These are phyloP conservation scores for Dryadomyces quercivorus DNA, from an alignment of 2,329 filamentous ascomycete genomes.

Conservation along the genomic window DNA sequence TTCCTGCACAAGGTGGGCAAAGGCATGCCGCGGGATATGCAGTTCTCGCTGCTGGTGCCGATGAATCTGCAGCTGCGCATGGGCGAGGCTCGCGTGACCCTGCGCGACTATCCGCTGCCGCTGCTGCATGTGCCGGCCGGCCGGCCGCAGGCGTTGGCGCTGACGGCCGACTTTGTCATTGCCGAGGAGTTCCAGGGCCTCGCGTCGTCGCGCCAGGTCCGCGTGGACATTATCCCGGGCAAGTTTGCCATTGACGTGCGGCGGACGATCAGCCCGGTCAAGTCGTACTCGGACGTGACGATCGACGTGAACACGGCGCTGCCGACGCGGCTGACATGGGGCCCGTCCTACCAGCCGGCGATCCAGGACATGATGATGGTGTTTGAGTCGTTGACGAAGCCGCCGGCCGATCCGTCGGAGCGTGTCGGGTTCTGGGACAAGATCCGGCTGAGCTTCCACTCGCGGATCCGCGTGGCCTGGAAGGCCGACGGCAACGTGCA, in stretches of 20 bases:
- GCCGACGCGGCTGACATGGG: constrained; percentile 92
- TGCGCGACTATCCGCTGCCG: constrained; percentile 89
- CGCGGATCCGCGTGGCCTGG: constrained; percentile 79
- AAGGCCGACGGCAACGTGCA: constrained; percentile 94
- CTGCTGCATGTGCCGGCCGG: constrained; percentile 76
- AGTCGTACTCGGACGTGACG: constrained; percentile 87
- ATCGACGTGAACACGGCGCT: constrained; percentile 88
- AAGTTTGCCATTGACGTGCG: constrained; percentile 77
- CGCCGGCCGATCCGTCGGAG: constrained; percentile 85
- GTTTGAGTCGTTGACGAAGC: constrained; percentile 94
- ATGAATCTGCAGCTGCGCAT: constrained; percentile 84
- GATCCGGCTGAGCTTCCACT: constrained; percentile 88
- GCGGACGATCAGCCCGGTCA: constrained; percentile 85
- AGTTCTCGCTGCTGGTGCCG: constrained; percentile 80
- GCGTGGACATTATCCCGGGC: constrained; percentile 73
- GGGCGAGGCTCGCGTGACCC: constrained; percentile 74
- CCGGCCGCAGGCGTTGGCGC: constrained; percentile 63
- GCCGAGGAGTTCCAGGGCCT: constrained; percentile 81
- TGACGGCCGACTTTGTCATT: constrained; percentile 87
- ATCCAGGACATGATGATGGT: constrained; percentile 99
- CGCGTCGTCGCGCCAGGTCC: constrained; percentile 68
- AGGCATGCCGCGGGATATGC: constrained; percentile 83
- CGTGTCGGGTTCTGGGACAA: constrained; percentile 98
- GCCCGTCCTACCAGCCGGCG: constrained; percentile 91
- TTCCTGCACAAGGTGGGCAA: constrained; percentile 90